Evolutionary conservation across 2,329 filamentous ascomycete species (phyloP).

Genomic region (Aspergillus phoenicis): DNA sequence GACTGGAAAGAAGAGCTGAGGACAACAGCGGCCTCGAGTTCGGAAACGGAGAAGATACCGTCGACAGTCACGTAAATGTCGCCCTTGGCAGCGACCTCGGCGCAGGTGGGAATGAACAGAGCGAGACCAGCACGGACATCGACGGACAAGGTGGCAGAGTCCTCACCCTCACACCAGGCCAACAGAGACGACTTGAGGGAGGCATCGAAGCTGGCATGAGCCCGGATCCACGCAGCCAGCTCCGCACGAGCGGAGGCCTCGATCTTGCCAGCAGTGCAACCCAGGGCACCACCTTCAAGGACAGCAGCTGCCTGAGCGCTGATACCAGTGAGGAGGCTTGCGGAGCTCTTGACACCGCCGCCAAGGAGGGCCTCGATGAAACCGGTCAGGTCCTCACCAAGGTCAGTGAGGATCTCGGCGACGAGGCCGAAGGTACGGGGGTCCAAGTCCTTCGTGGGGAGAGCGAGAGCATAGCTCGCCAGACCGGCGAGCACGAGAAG

Average conservation of each 20-base stretch:
- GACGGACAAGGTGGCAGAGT: slow-evolving; percentile 27
- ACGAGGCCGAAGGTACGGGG: slow-evolving; percentile 29
- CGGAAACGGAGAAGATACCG: slow-evolving; percentile 36
- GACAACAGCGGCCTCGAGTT: slow-evolving; percentile 33
- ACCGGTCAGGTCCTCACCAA: slow-evolving; percentile 25
- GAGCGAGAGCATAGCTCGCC: slow-evolving; percentile 36
- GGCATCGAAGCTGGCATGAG: slow-evolving; percentile 24
- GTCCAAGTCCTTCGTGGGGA: slow-evolving; percentile 34
- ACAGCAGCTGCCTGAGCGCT: slow-evolving; percentile 39
- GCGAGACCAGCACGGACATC: slow-evolving; percentile 35
- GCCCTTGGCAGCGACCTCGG: slow-evolving; percentile 39
- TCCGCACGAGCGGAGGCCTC: slow-evolving; percentile 31
- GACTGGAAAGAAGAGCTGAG: slow-evolving; percentile 34
- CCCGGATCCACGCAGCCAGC: slow-evolving; percentile 34
- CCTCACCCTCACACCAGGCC: slow-evolving; percentile 36
- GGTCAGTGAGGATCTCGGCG: slow-evolving; percentile 21
- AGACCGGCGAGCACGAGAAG: slow-evolving; percentile 38
- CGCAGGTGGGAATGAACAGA: slow-evolving; percentile 37
- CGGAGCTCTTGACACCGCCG: slow-evolving; percentile 21
- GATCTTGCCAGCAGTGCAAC: slow-evolving; percentile 34
- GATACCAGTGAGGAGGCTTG: slow-evolving; percentile 32
- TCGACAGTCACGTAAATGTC: slow-evolving; percentile 40
- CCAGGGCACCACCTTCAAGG: slow-evolving; percentile 39
- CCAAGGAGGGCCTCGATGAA: slow-evolving; percentile 29
- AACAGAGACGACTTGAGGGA: slow-evolving; percentile 34